Evolutionary conservation across 805 yeast genomes (phyloP).

Genomic region (Scheffersomyces coipomensis): DNA sequence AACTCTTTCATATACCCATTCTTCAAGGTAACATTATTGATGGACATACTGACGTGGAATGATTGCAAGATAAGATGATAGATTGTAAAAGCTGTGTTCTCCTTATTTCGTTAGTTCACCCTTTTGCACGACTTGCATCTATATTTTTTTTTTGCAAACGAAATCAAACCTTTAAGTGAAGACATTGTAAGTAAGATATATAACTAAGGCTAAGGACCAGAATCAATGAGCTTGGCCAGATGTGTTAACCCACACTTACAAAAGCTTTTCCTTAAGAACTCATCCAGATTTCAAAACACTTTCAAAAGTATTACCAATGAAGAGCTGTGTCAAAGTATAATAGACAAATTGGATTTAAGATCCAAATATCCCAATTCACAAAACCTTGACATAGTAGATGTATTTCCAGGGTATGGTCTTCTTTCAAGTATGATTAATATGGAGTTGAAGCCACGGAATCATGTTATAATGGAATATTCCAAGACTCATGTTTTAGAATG

Average conservation of each 20-base stretch:
- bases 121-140: too few relatives aligned
- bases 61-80: too few relatives aligned
- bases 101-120: too few relatives aligned
- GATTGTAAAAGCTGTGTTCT: too few relatives aligned
- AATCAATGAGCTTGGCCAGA: neutral
- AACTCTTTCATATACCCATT: slow-evolving; percentile 7
- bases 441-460: slow-evolving; percentile 58
- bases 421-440: slow-evolving; percentile 64
- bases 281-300: neutral
- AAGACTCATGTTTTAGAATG: slow-evolving; percentile 22
- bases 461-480: slow-evolving; percentile 60
- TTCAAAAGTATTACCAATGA: slow-evolving; percentile 11
- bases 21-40: slow-evolving; percentile 21
- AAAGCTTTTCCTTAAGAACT: neutral
- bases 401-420: slow-evolving; percentile 58
- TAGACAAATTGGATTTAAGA: slow-evolving; percentile 48
- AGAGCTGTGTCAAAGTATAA: slow-evolving; percentile 30
- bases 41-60: slow-evolving; percentile 21
- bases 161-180: neutral
- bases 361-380: slow-evolving; percentile 31
- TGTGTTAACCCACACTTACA: neutral
- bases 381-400: slow-evolving; percentile 54
- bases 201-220: neutral
- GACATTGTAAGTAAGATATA: neutral
- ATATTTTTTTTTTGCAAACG: neutral